Evolutionary conservation across 2,329 filamentous ascomycete species (phyloP), one percentile per base, ranked within the genome.

Genomic region (Alternaria arborescens): DNA sequence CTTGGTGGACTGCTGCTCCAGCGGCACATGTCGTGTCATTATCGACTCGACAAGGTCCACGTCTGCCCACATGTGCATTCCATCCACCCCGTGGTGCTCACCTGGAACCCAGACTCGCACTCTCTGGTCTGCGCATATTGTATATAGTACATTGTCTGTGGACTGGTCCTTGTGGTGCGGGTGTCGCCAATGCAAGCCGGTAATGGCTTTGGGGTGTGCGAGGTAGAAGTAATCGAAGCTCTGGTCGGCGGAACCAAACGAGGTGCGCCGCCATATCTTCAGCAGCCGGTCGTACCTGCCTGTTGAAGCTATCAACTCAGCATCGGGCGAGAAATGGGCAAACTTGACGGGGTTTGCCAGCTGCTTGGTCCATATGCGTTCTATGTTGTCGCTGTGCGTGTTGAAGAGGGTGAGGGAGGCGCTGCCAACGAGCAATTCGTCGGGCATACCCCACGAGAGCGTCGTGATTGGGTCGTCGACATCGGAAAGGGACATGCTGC

Each of bases 171-270:
- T 81, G 72, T 95, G 88, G 63, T 88, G 87, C 6, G 92, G 92
- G 63, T 88, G 87, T 47, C 92, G 89, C 96, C 96, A 99, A 75
- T 94, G 89, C 61, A 97, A 81, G 61, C 87, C 88, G 3, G 92
- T 94, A n/a, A 99, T 88, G 1, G 89, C 81, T 26, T 87, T 84
- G 1, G 93, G 92, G 76, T 99, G 95, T n/a, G 89, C 84, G 2
- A 99, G 87, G 78, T 98, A 98, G 28, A 89, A 89, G 71, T 97
- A 89, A 71, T 98, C 94, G 78, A 98, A 98, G 58, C 91, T 86
- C 40, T 93, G 90, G 68, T 96, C 91, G 59, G 93, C 90, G 1
- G 88, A 86, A 14, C 93, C 93, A 74, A 94, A 97, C 8, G 91
- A 91, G 24, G 97, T 82, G 54, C 94, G 87, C 65, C 93, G 88